Conservation (phyloP, 192 early-diverging fungal species). For the Physocladia obscura region DNA sequence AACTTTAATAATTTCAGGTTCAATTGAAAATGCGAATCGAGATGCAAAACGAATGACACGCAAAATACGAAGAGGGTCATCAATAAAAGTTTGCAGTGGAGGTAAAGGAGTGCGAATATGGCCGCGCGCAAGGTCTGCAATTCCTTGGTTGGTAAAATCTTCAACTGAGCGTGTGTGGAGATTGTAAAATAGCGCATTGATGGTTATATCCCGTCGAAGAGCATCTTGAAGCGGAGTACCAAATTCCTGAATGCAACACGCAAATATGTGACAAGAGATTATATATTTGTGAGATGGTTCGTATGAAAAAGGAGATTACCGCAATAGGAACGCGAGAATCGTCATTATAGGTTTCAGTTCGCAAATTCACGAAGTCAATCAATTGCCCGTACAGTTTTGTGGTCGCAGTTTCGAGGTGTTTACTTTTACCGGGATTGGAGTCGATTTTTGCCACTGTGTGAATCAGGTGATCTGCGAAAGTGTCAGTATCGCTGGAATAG, state of each 20-base stretch:
- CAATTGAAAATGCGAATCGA: slow-evolving; percentile 78
- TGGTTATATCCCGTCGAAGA: slow-evolving; percentile 90
- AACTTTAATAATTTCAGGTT: slow-evolving; percentile 63
- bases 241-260: slow-evolving; percentile 49
- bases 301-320: slow-evolving; percentile 15
- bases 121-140: slow-evolving; percentile 70
- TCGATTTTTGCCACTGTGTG: slow-evolving; percentile 78
- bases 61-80: slow-evolving; percentile 93
- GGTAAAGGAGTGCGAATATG: slow-evolving; percentile 88
- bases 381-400: slow-evolving; percentile 72
- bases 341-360: slow-evolving; percentile 85
- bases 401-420: slow-evolving; percentile 97
- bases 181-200: slow-evolving; percentile 98
- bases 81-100: slow-evolving; percentile 83
- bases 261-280: not conserved
- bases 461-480: not conserved
- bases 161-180: slow-evolving; percentile 79
- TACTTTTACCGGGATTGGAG: slow-evolving; percentile 90
- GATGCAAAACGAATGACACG: slow-evolving; percentile 94
- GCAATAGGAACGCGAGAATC: slow-evolving; percentile 76
- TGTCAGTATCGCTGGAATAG: not conserved
- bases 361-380: slow-evolving; percentile 94
- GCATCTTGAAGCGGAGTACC: slow-evolving; percentile 93
- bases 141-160: slow-evolving; percentile 75
- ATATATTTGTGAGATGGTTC: not conserved